Base-by-base conservation (phyloP, 169 alveolate species). In the Eimeria praecox region DNA sequence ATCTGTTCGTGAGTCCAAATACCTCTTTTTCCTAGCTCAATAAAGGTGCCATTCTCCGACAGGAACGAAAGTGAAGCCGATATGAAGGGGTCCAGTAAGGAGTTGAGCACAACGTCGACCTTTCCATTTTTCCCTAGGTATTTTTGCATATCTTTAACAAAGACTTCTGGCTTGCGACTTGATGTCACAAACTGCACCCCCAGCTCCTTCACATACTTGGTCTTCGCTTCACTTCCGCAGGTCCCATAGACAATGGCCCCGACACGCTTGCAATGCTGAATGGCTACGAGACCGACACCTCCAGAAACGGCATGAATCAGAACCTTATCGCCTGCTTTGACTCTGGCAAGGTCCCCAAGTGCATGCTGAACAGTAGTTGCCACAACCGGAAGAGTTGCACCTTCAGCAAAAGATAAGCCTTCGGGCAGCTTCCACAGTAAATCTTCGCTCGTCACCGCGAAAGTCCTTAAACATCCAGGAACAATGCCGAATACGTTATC, bases 21-120 rank as follows among this genome's bases (percentile, higher is more conserved):
- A 85, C 95, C 97, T 10, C 98, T 92, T 88, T 97, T 97, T 95
- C 98, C 98, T 49, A 97, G 88, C 95, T 97, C 98, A 96, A 97
- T 96, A 95, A 97, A 97, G 64, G 96, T 96, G 6, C 98, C 98
- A 9, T 95, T 95, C 10, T 86, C 56, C 64, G 85, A 92, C 42
- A 97, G 69, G 71, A 94, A 83, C 71, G 91, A 95, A 83, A 96
- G 92, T n/a, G 97, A 95, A 59, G 83, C 89, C 18, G 97, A 95
- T n/a, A 96, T 96, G 59, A 52, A 92, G 69, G 46, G 94, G 75
- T 71, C 97, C 22, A 96, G 95, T 44, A 97, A 64, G 40, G 97
- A 85, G 95, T 97, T 97, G 49, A 97, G 96, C 44, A 97, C 97
- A n/a, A 97, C 97, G 40, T 97, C 97, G 24, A 97, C 52, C 33